Evolutionary conservation across 1,284 basidiomycete genomes (phyloP).

Genomic region (Malassezia sympodialis): DNA sequence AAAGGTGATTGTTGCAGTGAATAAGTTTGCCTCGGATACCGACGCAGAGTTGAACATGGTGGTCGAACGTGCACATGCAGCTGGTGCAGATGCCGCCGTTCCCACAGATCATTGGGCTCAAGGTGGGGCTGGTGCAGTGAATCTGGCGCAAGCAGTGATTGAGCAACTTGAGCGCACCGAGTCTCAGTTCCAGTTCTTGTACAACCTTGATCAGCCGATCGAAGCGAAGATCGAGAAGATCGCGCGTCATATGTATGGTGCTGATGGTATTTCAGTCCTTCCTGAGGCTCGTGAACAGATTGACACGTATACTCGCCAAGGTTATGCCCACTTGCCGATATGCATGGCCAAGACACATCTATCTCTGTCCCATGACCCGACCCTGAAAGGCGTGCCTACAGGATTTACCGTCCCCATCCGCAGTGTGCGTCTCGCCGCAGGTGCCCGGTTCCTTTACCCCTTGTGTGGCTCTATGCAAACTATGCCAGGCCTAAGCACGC

Average conservation of each 20-base stretch:
- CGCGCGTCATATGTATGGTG: slow-evolving; percentile 45
- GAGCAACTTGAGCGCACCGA: slow-evolving; percentile 29
- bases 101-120: slow-evolving; percentile 72
- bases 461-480: slow-evolving; percentile 62
- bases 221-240: slow-evolving; percentile 44
- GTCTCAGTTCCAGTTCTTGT: slow-evolving; percentile 44
- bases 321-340: slow-evolving; percentile 62
- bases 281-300: slow-evolving; percentile 66
- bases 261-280: slow-evolving; percentile 54
- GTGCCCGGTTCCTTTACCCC: slow-evolving; percentile 91
- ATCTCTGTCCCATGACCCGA: slow-evolving; percentile 36
- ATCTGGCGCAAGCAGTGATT: slow-evolving; percentile 41
- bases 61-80: slow-evolving; percentile 65
- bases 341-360: slow-evolving; percentile 92
- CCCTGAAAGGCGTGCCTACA: slow-evolving; percentile 34
- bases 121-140: slow-evolving; percentile 40
- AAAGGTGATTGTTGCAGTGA: slow-evolving; percentile 92
- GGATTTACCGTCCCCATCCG: slow-evolving; percentile 83
- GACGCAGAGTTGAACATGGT: slow-evolving; percentile 79
- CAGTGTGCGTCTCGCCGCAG: slow-evolving; percentile 76
- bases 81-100: slow-evolving; percentile 88
- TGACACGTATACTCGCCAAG: slow-evolving; percentile 82
- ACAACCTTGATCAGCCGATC: slow-evolving; percentile 35
- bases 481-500: slow-evolving; percentile 90
- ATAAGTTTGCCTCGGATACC: slow-evolving; percentile 86